phyloP scores from a whole-genome alignment of 1,284 basidiomycete species.

The Boletus austroedulis region DNA sequence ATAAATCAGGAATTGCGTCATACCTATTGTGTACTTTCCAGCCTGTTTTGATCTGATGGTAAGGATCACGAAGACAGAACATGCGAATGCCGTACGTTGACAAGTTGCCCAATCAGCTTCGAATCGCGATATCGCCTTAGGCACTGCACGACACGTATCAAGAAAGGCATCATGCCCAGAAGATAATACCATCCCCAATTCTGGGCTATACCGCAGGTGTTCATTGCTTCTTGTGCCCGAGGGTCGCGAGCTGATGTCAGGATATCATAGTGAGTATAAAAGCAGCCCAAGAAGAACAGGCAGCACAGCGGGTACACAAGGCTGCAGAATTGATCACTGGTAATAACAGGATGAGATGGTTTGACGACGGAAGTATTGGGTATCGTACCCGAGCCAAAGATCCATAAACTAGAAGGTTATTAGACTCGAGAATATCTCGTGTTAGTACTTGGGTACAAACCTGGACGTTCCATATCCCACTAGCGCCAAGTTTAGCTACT shows the following conservation, averaged over 20 bases:
- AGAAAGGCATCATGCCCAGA: constrained; percentile 57
- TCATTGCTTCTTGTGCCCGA: constrained; percentile 22
- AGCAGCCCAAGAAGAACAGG: constrained; percentile 72
- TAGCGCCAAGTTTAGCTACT: constrained; percentile 59
- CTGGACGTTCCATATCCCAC: constrained; percentile 75
- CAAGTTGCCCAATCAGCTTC: constrained; percentile 76
- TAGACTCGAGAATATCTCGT: neutral
- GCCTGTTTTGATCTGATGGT: constrained; percentile 46
- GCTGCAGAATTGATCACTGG: constrained; percentile 81
- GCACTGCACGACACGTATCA: constrained; percentile 81
- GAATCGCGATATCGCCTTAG: constrained; percentile 84
- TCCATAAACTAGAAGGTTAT: constrained; percentile 57
- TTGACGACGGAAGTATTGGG: constrained; percentile 14
- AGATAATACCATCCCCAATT: constrained; percentile 60
- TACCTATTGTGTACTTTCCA: constrained; percentile 74
- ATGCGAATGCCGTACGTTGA: constrained; percentile 61
- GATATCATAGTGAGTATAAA: constrained; percentile 44
- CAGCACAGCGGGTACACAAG: constrained; percentile 73
- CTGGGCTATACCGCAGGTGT: constrained; percentile 13
- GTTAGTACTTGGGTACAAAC: constrained; percentile 44
- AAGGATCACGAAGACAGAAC: too few relatives aligned
- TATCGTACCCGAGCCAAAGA: constrained; percentile 81
- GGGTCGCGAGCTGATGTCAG: too few relatives aligned
- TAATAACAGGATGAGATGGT: constrained; percentile 11
- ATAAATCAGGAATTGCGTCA: constrained; percentile 63